A percentile compares a stretch with the other conserved stretches of the same genome.
phyloP scores from a whole-genome alignment of 306 rosid genomes.

The Hippophae rhamnoides region DNA sequence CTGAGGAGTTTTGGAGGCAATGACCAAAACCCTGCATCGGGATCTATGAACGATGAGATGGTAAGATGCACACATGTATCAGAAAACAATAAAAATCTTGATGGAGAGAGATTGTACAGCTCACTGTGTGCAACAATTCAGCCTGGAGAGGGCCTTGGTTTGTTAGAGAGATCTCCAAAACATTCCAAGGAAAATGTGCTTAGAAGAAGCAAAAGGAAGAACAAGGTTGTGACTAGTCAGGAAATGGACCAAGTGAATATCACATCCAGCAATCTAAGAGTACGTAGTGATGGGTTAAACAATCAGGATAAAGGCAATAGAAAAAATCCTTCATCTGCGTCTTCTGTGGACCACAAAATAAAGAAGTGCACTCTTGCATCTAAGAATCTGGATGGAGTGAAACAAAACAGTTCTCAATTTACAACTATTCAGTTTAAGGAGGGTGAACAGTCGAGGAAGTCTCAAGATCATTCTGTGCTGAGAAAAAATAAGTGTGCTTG shows the following conservation, averaged over 20 bases:
- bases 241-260: too few relatives aligned
- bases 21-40: background rate
- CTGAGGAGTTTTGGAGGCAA: conserved; percentile 15
- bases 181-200: too few relatives aligned
- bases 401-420: conserved; percentile 11
- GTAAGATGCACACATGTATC: too few relatives aligned
- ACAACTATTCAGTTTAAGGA: conserved; percentile 22
- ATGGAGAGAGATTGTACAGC: too few relatives aligned
- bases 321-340: conserved; percentile 16
- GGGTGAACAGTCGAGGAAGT: conserved; percentile 10
- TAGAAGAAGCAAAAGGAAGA: background rate
- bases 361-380: conserved; percentile 15
- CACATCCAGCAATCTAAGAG: too few relatives aligned
- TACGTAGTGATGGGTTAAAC: too few relatives aligned
- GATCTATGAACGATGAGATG: too few relatives aligned
- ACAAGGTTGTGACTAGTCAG: too few relatives aligned
- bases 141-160: too few relatives aligned
- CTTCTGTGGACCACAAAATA: conserved; percentile 8
- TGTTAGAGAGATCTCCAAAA: too few relatives aligned
- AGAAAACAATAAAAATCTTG: too few relatives aligned
- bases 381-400: conserved; percentile 16
- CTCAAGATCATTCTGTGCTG: conserved; percentile 6
- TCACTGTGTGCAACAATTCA: too few relatives aligned
- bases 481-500: background rate
- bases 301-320: background rate